Conservation (phyloP, 306 rosid species). For the Alnus glutinosa region DNA sequence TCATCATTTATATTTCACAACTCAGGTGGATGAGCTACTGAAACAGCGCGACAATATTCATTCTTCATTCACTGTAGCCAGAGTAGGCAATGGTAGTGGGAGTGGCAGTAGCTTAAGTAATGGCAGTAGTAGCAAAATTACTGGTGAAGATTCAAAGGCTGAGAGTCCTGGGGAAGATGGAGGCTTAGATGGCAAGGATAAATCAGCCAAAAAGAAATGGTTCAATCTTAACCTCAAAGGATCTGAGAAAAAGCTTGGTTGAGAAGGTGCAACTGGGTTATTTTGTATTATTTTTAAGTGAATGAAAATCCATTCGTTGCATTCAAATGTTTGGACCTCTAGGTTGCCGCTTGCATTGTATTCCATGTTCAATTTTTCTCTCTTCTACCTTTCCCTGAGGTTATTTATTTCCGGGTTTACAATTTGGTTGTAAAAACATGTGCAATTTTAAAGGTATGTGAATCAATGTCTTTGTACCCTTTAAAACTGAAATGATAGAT, state of each 20-base stretch:
- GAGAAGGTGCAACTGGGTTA: slow-evolving; percentile 27
- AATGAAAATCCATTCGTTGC: slow-evolving; percentile 28
- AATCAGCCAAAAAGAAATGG: slow-evolving; percentile 91
- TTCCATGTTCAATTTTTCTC: slow-evolving; percentile 38
- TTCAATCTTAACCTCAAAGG: slow-evolving; percentile 77
- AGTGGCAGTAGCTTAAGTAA: slow-evolving; percentile 57
- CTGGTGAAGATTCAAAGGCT: slow-evolving; percentile 59
- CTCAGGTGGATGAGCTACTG: slow-evolving; percentile 96
- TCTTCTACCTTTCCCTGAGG: slow-evolving; percentile 43
- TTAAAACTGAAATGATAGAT: slow-evolving; percentile 39
- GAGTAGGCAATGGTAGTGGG: slow-evolving; percentile 36
- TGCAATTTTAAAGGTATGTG: slow-evolving; percentile 41
- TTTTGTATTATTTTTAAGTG: slow-evolving; percentile 20
- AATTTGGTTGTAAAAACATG: slow-evolving; percentile 38
- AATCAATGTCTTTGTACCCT: slow-evolving; percentile 31
- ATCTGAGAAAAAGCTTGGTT: slow-evolving; percentile 56
- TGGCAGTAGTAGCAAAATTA: slow-evolving; percentile 70
- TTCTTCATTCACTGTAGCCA: slow-evolving; percentile 63
- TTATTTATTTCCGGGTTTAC: slow-evolving; percentile 33
- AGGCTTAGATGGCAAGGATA: slow-evolving; percentile 85
- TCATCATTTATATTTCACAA: slow-evolving; percentile 9
- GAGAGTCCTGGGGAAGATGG: slow-evolving; percentile 86
- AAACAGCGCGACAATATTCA: slow-evolving; percentile 87
- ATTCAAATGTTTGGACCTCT: slow-evolving; percentile 25
- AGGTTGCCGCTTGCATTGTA: slow-evolving; percentile 35